phyloP scores from a whole-genome alignment of 148 eudicot species.

The Rhododendron simsii region DNA sequence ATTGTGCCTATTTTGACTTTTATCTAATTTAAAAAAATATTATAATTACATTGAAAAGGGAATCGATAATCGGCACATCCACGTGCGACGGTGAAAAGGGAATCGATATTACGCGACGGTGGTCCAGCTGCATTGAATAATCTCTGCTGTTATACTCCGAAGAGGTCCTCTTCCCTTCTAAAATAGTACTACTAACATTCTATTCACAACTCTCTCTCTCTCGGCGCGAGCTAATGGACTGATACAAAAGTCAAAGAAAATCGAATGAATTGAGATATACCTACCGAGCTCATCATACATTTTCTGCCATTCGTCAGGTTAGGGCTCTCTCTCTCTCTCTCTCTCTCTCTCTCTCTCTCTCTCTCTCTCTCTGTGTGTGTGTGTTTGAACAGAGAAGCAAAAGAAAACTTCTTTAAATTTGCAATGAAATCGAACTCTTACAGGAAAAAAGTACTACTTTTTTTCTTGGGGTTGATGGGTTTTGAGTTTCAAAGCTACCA shows the following conservation, averaged over 20 bases:
- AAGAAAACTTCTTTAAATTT: background rate
- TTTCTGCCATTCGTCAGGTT: conserved; percentile 2
- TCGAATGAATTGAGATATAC: background rate
- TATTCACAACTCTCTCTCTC: background rate
- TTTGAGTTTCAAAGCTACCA: background rate
- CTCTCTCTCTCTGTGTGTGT: background rate
- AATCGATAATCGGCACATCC: no score
- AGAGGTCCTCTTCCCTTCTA: no score
- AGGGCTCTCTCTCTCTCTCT: background rate
- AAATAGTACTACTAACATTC: no score
- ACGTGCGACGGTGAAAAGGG: no score
- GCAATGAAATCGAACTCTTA: background rate
- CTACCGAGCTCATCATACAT: background rate
- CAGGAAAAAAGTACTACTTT: background rate
- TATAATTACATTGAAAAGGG: no score
- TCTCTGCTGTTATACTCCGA: no score
- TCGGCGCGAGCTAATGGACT: background rate
- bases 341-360: background rate
- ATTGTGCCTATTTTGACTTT: no score
- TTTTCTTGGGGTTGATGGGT: background rate
- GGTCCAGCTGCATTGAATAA: no score
- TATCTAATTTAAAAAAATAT: no score
- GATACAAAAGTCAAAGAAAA: no score
- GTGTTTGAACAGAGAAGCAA: background rate
- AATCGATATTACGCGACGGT: no score